These are phyloP conservation scores for Mrakia hoshinonis DNA, from an alignment of 768 basidiomycete species.

Conservation along the genomic window DNA sequence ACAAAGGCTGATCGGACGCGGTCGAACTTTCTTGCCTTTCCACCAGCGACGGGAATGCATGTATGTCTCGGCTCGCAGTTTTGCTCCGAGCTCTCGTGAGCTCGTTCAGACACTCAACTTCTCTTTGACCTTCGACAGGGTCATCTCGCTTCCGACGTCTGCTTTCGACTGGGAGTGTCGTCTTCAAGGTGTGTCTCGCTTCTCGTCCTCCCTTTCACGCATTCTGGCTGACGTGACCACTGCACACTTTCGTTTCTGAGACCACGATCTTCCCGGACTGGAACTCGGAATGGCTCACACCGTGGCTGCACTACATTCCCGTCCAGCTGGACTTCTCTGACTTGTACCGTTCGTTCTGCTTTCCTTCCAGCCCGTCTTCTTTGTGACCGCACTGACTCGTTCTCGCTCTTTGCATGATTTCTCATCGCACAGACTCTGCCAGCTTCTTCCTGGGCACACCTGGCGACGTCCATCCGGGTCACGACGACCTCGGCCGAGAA, in stretches of 20 bases:
- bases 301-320: constrained; percentile 40
- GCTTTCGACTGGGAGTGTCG: background rate
- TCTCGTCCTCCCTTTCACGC: background rate
- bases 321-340: constrained; percentile 33
- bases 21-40: background rate
- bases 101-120: background rate
- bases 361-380: background rate
- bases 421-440: background rate
- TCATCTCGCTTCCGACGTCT: constrained; percentile 14
- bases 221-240: background rate
- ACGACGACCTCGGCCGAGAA: background rate
- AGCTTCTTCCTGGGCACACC: constrained; percentile 3
- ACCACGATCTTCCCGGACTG: constrained; percentile 38
- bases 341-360: background rate
- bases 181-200: constrained; percentile 10
- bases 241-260: constrained; percentile 25
- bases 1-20: background rate
- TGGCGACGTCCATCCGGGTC: background rate
- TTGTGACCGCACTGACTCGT: too few species aligned
- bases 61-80: background rate
- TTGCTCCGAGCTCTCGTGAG: too few species aligned
- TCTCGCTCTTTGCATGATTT: background rate
- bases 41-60: constrained; percentile 2
- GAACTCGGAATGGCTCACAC: constrained; percentile 38
- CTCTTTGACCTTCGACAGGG: background rate